Percentiles rank a stretch among this genome's conserved stretches.
Evolutionary conservation across 441 rosid species (phyloP).

Genomic region (Sinapis alba): DNA sequence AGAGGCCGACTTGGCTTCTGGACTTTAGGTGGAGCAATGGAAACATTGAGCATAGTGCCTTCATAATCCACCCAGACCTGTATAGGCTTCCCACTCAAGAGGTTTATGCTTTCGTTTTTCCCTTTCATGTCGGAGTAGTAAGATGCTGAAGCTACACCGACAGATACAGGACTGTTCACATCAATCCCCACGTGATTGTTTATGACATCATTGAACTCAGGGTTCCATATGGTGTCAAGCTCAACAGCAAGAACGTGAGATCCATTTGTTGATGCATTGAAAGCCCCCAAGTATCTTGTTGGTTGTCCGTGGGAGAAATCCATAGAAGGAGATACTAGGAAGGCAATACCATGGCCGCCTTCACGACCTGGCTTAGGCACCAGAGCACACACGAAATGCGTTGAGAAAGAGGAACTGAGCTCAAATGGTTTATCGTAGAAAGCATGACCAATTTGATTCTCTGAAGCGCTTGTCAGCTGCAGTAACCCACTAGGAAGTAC

Average conservation of each 20-base stretch:
- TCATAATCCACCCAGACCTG: conserved; percentile 46
- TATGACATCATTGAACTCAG: conserved; percentile 30
- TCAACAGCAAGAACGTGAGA: conserved; percentile 46
- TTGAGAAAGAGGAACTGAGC: conserved; percentile 50
- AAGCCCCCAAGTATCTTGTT: conserved; percentile 46
- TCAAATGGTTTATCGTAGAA: conserved; percentile 46
- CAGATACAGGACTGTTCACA: conserved; percentile 33
- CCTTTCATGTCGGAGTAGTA: conserved; percentile 21
- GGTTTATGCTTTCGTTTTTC: conserved; percentile 16
- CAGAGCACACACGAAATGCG: conserved; percentile 53
- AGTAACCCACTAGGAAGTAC: conserved; percentile 25
- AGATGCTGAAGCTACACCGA: conserved; percentile 6
- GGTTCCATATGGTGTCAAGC: conserved; percentile 37
- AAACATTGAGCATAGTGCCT: conserved; percentile 35
- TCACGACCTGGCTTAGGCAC: conserved; percentile 27
- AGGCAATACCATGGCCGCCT: conserved; percentile 59
- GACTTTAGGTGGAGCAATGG: conserved; percentile 37
- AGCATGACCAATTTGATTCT: conserved; percentile 45
- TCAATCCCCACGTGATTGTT: conserved; percentile 43
- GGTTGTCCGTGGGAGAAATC: conserved; percentile 41
- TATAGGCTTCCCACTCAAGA: conserved; percentile 31
- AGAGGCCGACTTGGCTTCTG: conserved; percentile 41
- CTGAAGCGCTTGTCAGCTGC: conserved; percentile 28
- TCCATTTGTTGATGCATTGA: conserved; percentile 41
- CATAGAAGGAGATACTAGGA: conserved; percentile 51